Percentiles rank a stretch among this genome's conserved stretches.
These are phyloP conservation scores for Mycena haematopus DNA, from an alignment of 768 basidiomycete genomes.

Conservation along the genomic window DNA sequence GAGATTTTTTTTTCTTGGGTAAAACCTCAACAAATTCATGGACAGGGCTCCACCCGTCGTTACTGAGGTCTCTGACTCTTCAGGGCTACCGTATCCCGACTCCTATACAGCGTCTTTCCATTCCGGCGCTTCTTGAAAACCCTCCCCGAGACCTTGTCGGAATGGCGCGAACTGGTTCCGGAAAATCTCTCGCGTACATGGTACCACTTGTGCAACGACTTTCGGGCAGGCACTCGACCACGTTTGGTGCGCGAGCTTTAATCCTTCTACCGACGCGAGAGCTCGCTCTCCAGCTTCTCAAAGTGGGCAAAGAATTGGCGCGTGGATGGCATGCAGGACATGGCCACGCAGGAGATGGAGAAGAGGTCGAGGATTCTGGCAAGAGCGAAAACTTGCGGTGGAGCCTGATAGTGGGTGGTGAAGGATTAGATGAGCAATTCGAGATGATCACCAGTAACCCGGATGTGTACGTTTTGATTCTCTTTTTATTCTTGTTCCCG, in stretches of 20 bases:
- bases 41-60: conserved; percentile 79
- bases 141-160: conserved; percentile 94
- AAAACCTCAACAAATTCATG: conserved; percentile 7
- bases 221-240: conserved; percentile 76
- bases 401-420: conserved; percentile 96
- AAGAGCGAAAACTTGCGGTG: conserved; percentile 77
- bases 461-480: conserved; percentile 75
- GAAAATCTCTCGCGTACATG: conserved; percentile 96
- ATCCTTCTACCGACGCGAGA: conserved; percentile 94
- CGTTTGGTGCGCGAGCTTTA: conserved; percentile 85
- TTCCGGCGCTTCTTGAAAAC: conserved; percentile 81
- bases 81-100: conserved; percentile 95
- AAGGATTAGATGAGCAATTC: conserved; percentile 95
- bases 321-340: conserved; percentile 74
- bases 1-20: conserved; percentile 10
- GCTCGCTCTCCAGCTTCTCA: conserved; percentile 90
- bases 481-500: conserved; percentile 19
- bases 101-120: conserved; percentile 91
- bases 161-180: conserved; percentile 98
- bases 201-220: conserved; percentile 89
- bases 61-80: conserved; percentile 86
- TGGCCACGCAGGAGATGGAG: conserved; percentile 77
- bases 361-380: conserved; percentile 58
- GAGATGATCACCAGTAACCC: conserved; percentile 94
- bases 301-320: conserved; percentile 93